These are phyloP conservation scores for Vitis rupestris DNA, from an alignment of 164 flowering plant species.

Conservation along the genomic window DNA sequence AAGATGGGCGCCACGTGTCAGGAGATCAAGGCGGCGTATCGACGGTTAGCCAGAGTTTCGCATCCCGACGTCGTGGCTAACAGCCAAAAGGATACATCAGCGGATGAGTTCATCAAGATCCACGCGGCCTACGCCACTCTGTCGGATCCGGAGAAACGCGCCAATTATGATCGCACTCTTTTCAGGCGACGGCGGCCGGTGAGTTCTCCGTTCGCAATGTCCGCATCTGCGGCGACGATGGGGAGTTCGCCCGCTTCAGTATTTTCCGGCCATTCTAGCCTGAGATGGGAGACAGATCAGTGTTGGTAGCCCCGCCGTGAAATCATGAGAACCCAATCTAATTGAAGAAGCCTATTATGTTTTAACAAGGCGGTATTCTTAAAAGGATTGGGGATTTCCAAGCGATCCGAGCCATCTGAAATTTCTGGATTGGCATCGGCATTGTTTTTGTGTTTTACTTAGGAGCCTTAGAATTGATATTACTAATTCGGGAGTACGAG, in stretches of 20 bases:
- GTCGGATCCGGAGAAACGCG: slow-evolving; percentile 36
- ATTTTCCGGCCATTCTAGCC: slow-evolving; percentile 3
- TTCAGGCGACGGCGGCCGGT: neutral
- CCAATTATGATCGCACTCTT: slow-evolving; percentile 31
- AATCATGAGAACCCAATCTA: too few relatives aligned
- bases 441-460: too few relatives aligned
- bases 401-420: too few relatives aligned
- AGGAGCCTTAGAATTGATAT: too few relatives aligned
- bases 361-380: too few relatives aligned
- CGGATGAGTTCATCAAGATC: slow-evolving; percentile 27
- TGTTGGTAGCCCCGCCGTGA: slow-evolving; percentile 26
- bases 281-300: slow-evolving; percentile 36
- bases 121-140: slow-evolving; percentile 41
- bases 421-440: too few relatives aligned
- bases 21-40: slow-evolving; percentile 72
- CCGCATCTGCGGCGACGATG: neutral
- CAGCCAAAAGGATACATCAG: slow-evolving; percentile 4
- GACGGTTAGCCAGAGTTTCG: slow-evolving; percentile 48
- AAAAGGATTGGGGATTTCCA: too few relatives aligned
- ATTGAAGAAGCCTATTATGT: too few relatives aligned
- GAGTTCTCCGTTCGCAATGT: slow-evolving; percentile 4
- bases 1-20: slow-evolving; percentile 46
- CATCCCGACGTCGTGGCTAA: slow-evolving; percentile 64
- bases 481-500: too few relatives aligned
- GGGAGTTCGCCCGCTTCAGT: neutral